Conservation (phyloP, 345 rosid genomes). For the Citrus hindsii region DNA sequence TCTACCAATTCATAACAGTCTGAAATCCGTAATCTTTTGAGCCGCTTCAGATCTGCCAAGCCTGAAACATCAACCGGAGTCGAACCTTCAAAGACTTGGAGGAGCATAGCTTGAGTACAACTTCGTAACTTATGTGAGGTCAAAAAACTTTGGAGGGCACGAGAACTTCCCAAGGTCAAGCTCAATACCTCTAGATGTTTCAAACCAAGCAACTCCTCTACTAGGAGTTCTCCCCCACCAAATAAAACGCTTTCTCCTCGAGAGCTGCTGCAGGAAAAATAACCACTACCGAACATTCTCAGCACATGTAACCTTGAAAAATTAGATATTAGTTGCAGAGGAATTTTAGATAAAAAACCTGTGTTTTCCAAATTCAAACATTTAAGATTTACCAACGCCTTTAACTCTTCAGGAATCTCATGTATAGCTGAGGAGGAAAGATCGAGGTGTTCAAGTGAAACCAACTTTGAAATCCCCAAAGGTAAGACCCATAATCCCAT, state of each 20-base stretch:
- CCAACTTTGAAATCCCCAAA: conserved; percentile 11
- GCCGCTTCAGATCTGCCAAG: not conserved
- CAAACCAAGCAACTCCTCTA: conserved; percentile 4
- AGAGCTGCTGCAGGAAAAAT: no score
- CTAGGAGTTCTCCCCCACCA: not conserved
- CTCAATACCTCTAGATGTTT: not conserved
- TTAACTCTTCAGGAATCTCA: no score
- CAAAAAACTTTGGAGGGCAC: not conserved
- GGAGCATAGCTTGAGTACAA: not conserved
- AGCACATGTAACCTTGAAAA: no score
- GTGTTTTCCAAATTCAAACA: no score
- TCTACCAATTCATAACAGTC: not conserved
- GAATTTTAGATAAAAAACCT: no score
- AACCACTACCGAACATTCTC: no score
- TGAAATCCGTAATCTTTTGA: not conserved
- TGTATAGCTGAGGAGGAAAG: no score
- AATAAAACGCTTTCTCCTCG: not conserved
- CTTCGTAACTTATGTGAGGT: not conserved
- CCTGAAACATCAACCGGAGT: not conserved
- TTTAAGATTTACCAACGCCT: no score
- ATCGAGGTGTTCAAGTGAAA: no score
- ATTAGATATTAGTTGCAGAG: no score
- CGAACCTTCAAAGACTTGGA: not conserved
- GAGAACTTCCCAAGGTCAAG: not conserved
- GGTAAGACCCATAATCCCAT: conserved; percentile 7